phyloP scores from a whole-genome alignment of 768 basidiomycete genomes.

The Mrakia hoshinonis region DNA sequence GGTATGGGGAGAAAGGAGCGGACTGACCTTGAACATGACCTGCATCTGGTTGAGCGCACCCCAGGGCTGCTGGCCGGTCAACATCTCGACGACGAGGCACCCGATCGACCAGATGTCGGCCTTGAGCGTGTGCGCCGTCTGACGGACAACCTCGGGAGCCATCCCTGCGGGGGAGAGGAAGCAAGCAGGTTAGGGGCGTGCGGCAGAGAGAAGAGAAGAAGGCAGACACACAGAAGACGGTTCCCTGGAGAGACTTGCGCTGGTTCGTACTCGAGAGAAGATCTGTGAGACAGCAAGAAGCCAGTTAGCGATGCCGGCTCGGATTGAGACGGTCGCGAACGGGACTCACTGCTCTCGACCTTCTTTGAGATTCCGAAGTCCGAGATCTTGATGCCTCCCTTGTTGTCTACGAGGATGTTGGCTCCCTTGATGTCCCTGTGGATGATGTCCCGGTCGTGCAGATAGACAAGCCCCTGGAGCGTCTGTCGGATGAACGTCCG shows the following conservation, averaged over 20 bases:
- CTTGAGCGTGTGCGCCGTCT: slow-evolving; percentile 80
- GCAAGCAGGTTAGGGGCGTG: background rate
- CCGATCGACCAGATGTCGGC: slow-evolving; percentile 97
- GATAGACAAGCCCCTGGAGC: slow-evolving; percentile 73
- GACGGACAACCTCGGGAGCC: slow-evolving; percentile 59
- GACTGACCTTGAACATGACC: slow-evolving; percentile 83
- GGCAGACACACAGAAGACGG: slow-evolving; percentile 59
- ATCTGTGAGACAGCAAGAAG: slow-evolving; percentile 31
- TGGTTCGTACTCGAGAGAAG: slow-evolving; percentile 54
- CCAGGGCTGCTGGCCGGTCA: slow-evolving; percentile 92
- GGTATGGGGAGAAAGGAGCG: background rate
- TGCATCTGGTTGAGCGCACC: slow-evolving; percentile 97
- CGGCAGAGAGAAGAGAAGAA: background rate
- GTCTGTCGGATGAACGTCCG: slow-evolving; percentile 90
- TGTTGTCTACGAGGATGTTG: slow-evolving; percentile 96
- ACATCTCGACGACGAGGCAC: slow-evolving; percentile 90
- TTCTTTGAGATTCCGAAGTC: slow-evolving; percentile 97
- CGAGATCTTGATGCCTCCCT: slow-evolving; percentile 93
- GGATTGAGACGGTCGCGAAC: background rate
- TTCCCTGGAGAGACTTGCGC: slow-evolving; percentile 89
- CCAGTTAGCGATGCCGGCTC: too few relatives aligned
- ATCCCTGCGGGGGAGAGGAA: slow-evolving; percentile 10
- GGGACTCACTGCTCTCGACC: slow-evolving; percentile 78
- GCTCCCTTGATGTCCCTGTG: slow-evolving; percentile 99
- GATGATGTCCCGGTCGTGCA: slow-evolving; percentile 88